Conservation (phyloP, 1,284 basidiomycete species). For the Ceratorhiza oryzae-sativae region DNA sequence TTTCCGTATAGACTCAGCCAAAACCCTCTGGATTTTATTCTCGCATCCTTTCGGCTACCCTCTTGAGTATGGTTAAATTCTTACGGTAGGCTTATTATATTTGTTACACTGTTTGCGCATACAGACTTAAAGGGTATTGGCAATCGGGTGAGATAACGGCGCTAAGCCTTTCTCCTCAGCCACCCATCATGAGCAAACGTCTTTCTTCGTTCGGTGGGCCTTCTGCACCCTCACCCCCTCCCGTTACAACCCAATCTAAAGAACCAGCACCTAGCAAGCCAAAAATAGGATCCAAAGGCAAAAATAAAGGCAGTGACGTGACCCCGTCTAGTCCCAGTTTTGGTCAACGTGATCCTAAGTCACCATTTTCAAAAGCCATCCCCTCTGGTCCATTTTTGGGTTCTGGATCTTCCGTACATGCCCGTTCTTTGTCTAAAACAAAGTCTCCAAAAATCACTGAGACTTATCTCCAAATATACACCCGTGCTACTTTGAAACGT, state of each 20-base stretch:
- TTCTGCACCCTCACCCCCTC: slow-evolving; percentile 19
- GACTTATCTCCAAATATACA: not conserved
- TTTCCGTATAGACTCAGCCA: too few species aligned
- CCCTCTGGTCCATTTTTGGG: not conserved
- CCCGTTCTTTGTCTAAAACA: not conserved
- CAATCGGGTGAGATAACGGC: not conserved
- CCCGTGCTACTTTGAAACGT: slow-evolving; percentile 11
- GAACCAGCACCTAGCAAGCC: slow-evolving; percentile 10
- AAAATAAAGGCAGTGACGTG: not conserved
- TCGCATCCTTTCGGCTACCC: too few species aligned
- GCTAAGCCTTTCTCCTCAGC: not conserved
- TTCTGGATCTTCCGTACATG: not conserved
- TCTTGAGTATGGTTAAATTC: too few species aligned
- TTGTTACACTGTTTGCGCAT: too few species aligned
- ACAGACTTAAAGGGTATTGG: too few species aligned
- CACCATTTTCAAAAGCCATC: not conserved
- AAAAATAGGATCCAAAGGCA: slow-evolving; percentile 12
- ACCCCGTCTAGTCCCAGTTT: slow-evolving; percentile 22
- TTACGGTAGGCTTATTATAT: too few species aligned
- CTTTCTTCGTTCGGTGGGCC: slow-evolving; percentile 31
- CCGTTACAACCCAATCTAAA: slow-evolving; percentile 9
- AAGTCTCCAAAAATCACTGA: not conserved
- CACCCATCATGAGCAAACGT: slow-evolving; percentile 38
- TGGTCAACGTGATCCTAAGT: slow-evolving; percentile 1
- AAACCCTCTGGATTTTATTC: too few species aligned